Evolutionary conservation across 2,329 filamentous ascomycete genomes (phyloP), one percentile per base, ranked within the genome.

Genomic region (Fusarium falciforme): DNA sequence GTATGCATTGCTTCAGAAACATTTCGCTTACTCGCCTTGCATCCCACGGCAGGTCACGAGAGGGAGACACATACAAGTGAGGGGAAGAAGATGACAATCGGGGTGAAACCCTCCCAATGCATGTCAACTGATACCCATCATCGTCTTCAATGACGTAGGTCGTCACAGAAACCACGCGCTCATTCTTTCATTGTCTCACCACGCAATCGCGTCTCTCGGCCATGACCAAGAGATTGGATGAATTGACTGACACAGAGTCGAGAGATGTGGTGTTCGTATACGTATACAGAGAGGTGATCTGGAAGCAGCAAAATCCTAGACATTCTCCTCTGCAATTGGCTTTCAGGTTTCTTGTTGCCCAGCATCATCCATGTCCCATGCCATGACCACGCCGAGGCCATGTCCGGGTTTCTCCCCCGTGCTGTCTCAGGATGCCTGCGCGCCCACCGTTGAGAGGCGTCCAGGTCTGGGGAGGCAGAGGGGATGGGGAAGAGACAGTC

Each of bases 161-260:
- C 73, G 75, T 75, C 75, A 74, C 68, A 73, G 75, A 69, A 77
- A 77, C 75, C 73, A 77, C 67, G 75, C 70, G 64, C 73, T 64
- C 75, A 75, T 77, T 76, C 73, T 76, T 74, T 60, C 67, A 52
- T 67, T 55, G 75, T 77, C 75, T 77, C 75, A 77, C 72, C 75
- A 77, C 71, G 42, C 64, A 25, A 25, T 17, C 9, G 44, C 25
- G 14, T 29, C 40, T 38, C 64, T 60, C 66, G 31, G 11, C 22
- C 29, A 31, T 25, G 61, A 33, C 61, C 36, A 66, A 35, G 22
- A 47, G 52, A 64, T 66, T 68, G 65, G 61, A 38, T 47, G 40
- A 47, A 60, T 64, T 64, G 61, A 61, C 38, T 61, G 58, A 47
- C 58, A 22, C 38, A 27, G 7, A 47, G 14, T 47, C 42, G 57